These are phyloP conservation scores for Calophaca sinica DNA, from an alignment of 306 rosid species.

Conservation along the genomic window DNA sequence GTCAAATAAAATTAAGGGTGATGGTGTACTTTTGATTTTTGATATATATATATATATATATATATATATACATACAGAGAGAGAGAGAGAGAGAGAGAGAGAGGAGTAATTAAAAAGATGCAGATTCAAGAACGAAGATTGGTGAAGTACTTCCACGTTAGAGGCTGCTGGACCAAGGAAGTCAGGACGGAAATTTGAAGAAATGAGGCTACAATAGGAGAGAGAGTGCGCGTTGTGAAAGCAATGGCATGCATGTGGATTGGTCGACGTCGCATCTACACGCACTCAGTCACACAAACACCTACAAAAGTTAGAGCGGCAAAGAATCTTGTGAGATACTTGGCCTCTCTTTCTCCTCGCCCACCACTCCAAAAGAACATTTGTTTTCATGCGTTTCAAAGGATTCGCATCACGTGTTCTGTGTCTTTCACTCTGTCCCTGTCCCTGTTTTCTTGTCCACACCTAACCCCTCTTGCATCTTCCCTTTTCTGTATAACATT, in stretches of 20 bases:
- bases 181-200: background rate
- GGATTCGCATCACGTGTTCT: constrained; percentile 63
- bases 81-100: background rate
- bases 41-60: too few species aligned
- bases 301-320: constrained; percentile 33
- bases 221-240: constrained; percentile 17
- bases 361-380: constrained; percentile 36
- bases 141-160: background rate
- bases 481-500: too few species aligned
- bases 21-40: background rate
- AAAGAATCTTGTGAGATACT: constrained; percentile 52
- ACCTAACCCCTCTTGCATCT: constrained; percentile 6
- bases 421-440: constrained; percentile 29
- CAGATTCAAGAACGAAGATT: background rate
- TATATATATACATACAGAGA: too few species aligned
- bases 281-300: background rate
- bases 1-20: constrained; percentile 12
- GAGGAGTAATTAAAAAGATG: background rate
- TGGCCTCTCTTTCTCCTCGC: background rate
- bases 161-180: background rate
- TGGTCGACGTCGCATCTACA: background rate
- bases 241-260: constrained; percentile 39
- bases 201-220: background rate
- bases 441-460: constrained; percentile 22
- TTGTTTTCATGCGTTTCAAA: constrained; percentile 47